Conservation (phyloP, 75 land plant genomes). For the Cunninghamia lanceolata region DNA sequence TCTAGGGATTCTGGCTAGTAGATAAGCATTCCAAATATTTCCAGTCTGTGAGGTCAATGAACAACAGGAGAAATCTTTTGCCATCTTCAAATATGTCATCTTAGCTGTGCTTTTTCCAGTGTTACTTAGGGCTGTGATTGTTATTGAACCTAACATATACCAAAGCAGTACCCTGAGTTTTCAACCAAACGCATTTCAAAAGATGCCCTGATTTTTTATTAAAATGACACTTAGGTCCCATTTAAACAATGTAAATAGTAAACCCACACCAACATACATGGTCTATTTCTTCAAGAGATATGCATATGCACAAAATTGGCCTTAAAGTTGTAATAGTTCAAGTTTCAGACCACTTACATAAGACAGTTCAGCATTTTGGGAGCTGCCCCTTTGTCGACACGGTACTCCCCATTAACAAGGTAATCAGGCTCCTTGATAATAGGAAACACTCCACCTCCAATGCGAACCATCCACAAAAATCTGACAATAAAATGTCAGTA, state of each 20-base stretch:
- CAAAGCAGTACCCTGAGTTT: background rate
- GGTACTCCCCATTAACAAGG: conserved; percentile 98
- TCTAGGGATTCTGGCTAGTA: background rate
- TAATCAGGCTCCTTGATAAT: conserved; percentile 98
- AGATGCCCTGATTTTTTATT: background rate
- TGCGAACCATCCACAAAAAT: conserved; percentile 99
- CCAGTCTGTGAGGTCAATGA: no score
- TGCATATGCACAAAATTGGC: background rate
- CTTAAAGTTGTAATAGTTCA: conserved; percentile 6
- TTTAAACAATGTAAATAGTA: background rate
- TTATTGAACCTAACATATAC: background rate
- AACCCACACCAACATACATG: background rate
- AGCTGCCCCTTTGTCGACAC: conserved; percentile 98
- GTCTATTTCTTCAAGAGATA: background rate
- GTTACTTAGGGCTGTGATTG: background rate
- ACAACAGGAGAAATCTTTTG: background rate
- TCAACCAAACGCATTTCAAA: background rate
- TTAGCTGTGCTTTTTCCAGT: background rate
- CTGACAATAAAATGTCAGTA: conserved; percentile 25
- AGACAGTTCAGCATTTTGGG: conserved; percentile 99
- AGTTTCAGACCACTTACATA: conserved; percentile 62
- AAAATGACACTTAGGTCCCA: background rate
- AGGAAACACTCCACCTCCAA: conserved; percentile 99
- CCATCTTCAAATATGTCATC: background rate
- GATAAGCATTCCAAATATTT: no score